phyloP scores from a whole-genome alignment of 1,284 basidiomycete species.

The Melanopsichium pennsylvanicum region DNA sequence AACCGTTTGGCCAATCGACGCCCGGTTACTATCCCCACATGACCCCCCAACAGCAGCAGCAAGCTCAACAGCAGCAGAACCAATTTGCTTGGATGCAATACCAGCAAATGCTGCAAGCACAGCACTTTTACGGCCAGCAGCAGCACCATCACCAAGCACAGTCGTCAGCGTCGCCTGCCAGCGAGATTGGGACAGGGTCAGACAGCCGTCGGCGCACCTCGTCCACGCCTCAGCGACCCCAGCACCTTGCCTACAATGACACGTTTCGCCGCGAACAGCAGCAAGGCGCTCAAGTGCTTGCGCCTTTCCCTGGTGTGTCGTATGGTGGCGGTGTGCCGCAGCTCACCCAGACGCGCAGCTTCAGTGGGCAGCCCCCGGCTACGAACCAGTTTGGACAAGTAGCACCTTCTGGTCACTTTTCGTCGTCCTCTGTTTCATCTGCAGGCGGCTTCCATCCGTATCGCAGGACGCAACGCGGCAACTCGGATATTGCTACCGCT shows the following conservation, averaged over 20 bases:
- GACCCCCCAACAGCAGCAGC: conserved; percentile 35
- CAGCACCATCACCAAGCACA: conserved; percentile 27
- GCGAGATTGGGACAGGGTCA: conserved; percentile 15
- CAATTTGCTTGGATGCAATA: conserved; percentile 58
- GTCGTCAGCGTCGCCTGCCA: conserved; percentile 7
- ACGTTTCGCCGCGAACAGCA: conserved; percentile 48
- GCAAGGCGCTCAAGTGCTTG: conserved; percentile 9
- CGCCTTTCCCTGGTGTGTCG: conserved; percentile 36
- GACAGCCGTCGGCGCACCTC: conserved; percentile 53
- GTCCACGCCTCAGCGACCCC: conserved; percentile 57
- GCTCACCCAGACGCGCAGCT: conserved; percentile 38
- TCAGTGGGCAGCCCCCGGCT: conserved; percentile 22
- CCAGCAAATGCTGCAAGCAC: conserved; percentile 57
- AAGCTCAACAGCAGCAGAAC: conserved; percentile 40
- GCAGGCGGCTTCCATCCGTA: conserved; percentile 57
- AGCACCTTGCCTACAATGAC: conserved; percentile 54
- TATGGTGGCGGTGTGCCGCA: conserved; percentile 20
- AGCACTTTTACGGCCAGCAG: conserved; percentile 42
- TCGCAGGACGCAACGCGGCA: conserved; percentile 43
- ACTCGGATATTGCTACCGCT: conserved; percentile 41
- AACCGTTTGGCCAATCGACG: conserved; percentile 52
- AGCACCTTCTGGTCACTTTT: conserved; percentile 21
- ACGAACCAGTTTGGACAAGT: conserved; percentile 26
- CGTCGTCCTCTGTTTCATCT: conserved; percentile 37
- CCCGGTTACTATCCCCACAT: conserved; percentile 48